These are phyloP conservation scores for Eragrostis tef DNA, from an alignment of 202 grass and related monocot genomes.

Conservation along the genomic window DNA sequence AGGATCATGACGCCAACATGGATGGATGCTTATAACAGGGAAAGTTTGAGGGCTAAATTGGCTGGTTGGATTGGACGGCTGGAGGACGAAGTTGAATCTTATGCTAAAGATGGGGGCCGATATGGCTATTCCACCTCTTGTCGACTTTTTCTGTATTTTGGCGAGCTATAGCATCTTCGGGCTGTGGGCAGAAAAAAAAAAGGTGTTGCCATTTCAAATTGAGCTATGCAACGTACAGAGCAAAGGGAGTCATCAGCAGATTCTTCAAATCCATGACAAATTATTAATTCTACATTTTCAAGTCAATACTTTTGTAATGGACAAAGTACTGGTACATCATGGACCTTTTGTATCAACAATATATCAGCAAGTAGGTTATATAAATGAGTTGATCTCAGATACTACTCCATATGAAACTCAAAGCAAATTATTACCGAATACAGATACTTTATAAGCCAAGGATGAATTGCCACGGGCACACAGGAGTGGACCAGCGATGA, in stretches of 20 bases:
- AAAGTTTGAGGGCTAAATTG: too few relatives aligned
- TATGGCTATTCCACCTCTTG: too few relatives aligned
- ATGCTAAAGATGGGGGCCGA: too few relatives aligned
- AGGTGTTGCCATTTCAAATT: background rate
- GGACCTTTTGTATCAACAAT: slow-evolving; percentile 16
- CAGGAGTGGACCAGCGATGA: slow-evolving; percentile 31
- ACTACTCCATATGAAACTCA: slow-evolving; percentile 8
- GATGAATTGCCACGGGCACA: slow-evolving; percentile 84
- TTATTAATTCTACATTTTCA: background rate
- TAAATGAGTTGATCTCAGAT: background rate
- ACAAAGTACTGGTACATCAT: slow-evolving; percentile 30
- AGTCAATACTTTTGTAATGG: background rate
- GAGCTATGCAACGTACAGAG: background rate
- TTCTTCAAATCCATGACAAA: slow-evolving; percentile 1
- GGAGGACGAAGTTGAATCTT: too few relatives aligned
- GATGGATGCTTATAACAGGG: too few relatives aligned
- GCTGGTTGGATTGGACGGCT: too few relatives aligned
- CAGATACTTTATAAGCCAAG: slow-evolving; percentile 72
- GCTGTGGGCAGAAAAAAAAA: too few relatives aligned
- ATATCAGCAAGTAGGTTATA: background rate
- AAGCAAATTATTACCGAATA: slow-evolving; percentile 22
- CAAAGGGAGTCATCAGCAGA: background rate
- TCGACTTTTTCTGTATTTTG: too few relatives aligned
- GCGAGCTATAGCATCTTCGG: too few relatives aligned
- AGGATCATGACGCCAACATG: too few relatives aligned